These are phyloP conservation scores for Laburnicola sp. DNA, from an alignment of 2,329 filamentous ascomycete genomes.

Conservation along the genomic window DNA sequence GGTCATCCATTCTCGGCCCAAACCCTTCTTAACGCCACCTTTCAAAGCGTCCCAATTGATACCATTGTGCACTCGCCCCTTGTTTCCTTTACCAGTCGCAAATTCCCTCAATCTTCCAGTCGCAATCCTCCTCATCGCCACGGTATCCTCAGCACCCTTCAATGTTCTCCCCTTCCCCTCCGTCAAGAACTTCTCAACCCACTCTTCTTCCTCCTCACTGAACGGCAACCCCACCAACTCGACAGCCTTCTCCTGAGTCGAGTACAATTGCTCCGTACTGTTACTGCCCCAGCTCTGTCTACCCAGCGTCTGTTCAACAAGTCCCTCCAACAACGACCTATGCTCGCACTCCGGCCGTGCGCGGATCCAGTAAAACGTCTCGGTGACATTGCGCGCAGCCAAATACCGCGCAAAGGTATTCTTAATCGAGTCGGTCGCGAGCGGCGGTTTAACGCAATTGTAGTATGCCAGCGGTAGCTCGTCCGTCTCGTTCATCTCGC, in stretches of 20 bases:
- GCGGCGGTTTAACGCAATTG: conserved; percentile 71
- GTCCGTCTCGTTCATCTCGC: conserved; percentile 24
- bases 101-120: conserved; percentile 62
- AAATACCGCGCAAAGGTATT: conserved; percentile 71
- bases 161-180: conserved; percentile 66
- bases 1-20: conserved; percentile 40
- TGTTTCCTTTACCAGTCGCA: conserved; percentile 26
- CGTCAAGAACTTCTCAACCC: conserved; percentile 71
- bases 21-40: conserved; percentile 40
- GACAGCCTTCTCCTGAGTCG: conserved; percentile 60
- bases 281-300: conserved; percentile 17
- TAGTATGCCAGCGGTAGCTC: conserved; percentile 75
- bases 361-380: conserved; percentile 74
- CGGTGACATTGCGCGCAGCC: conserved; percentile 66
- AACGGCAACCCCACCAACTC: conserved; percentile 76
- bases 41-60: conserved; percentile 56
- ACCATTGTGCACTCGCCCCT: conserved; percentile 54
- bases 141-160: conserved; percentile 69
- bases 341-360: conserved; percentile 65
- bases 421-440: conserved; percentile 66
- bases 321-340: conserved; percentile 66
- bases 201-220: conserved; percentile 69
- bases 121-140: conserved; percentile 73
- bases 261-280: conserved; percentile 18
- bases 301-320: conserved; percentile 54